Conservation (phyloP, 2,329 filamentous ascomycete genomes). For the Stachybotrys elegans region DNA sequence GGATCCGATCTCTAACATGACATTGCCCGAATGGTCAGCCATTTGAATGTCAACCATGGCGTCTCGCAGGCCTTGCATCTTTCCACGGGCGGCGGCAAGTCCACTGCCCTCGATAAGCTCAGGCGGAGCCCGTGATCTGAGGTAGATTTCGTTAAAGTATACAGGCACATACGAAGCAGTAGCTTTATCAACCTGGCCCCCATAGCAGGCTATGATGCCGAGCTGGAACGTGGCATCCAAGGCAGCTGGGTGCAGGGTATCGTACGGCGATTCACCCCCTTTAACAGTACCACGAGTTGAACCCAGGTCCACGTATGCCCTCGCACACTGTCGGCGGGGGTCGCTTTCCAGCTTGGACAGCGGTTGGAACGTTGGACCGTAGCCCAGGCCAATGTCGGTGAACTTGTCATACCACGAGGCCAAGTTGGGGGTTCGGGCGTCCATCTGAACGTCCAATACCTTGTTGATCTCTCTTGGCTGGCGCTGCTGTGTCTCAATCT, state of each 20-base stretch:
- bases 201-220: slow-evolving; percentile 1
- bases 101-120: background rate
- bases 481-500: background rate
- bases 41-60: background rate
- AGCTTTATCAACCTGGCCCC: slow-evolving; percentile 2
- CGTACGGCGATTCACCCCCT: slow-evolving; percentile 1
- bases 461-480: background rate
- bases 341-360: background rate
- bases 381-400: background rate
- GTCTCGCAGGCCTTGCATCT: background rate
- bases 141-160: background rate
- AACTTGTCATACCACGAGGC: background rate
- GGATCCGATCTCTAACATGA: background rate
- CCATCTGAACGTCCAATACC: background rate
- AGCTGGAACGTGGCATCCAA: slow-evolving; percentile 3
- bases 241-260: slow-evolving; percentile 5
- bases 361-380: background rate
- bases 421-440: background rate
- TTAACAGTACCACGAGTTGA: background rate
- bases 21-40: background rate
- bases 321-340: background rate
- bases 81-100: background rate
- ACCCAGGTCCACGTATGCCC: background rate
- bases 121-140: background rate
- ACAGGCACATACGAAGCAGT: background rate